Conservation (phyloP, 1,284 basidiomycete genomes). For the Rhodotorula sp. region DNA sequence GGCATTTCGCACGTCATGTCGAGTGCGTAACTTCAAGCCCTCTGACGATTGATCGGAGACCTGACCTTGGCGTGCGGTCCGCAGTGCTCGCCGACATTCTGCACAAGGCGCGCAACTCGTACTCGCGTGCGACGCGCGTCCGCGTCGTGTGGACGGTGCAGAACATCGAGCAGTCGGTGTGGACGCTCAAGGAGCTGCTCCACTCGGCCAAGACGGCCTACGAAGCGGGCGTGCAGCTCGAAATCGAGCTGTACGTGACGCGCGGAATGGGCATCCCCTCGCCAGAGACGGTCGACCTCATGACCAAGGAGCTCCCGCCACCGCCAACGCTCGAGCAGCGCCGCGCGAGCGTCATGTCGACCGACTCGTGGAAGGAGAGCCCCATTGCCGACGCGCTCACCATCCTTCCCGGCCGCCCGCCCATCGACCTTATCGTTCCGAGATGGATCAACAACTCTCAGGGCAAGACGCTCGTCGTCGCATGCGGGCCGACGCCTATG, state of each 20-base stretch:
- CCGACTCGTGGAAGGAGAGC: slow-evolving; percentile 15
- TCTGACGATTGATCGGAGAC: too few relatives aligned
- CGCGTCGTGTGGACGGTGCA: slow-evolving; percentile 35
- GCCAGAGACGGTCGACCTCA: slow-evolving; percentile 21
- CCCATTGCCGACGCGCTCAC: slow-evolving; percentile 31
- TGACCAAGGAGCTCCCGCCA: slow-evolving; percentile 15
- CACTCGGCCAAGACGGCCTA: slow-evolving; percentile 28
- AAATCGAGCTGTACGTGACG: slow-evolving; percentile 35
- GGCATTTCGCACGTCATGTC: slow-evolving; percentile 34
- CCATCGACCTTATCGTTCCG: slow-evolving; percentile 16
- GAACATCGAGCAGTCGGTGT: slow-evolving; percentile 31
- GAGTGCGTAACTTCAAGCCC: neutral
- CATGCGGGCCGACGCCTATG: slow-evolving; percentile 27
- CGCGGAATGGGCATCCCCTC: slow-evolving; percentile 19
- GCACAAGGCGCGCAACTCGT: slow-evolving; percentile 21
- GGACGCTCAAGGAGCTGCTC: slow-evolving; percentile 33
- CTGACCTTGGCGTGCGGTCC: too few relatives aligned
- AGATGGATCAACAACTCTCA: slow-evolving; percentile 18
- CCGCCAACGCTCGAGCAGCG: slow-evolving; percentile 16
- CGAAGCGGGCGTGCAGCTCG: slow-evolving; percentile 30
- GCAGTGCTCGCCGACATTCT: slow-evolving; percentile 31
- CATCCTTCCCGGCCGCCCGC: slow-evolving; percentile 25
- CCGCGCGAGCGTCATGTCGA: slow-evolving; percentile 1
- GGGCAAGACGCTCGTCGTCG: slow-evolving; percentile 32
- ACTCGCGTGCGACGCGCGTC: slow-evolving; percentile 20